Conservation (phyloP, 2,329 filamentous ascomycete genomes). For the Colletotrichum sojae region DNA sequence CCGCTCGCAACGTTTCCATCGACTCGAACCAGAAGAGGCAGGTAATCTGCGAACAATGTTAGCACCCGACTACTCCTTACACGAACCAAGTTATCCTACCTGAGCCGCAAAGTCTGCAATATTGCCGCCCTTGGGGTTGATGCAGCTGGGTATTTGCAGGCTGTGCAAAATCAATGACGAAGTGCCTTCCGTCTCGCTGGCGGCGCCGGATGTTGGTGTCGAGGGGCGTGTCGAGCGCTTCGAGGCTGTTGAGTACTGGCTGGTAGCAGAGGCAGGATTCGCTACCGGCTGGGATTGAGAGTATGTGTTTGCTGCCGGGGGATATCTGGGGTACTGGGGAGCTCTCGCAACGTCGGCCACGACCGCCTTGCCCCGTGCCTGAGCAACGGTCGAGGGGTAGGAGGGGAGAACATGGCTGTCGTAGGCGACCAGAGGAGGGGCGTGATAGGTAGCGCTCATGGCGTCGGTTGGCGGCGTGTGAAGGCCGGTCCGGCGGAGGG, state of each 20-base stretch:
- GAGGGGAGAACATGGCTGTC: slow-evolving; percentile 60
- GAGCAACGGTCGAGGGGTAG: slow-evolving; percentile 54
- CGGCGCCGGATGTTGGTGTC: slow-evolving; percentile 53
- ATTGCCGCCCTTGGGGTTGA: slow-evolving; percentile 82
- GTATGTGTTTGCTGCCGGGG: slow-evolving; percentile 42
- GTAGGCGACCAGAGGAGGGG: slow-evolving; percentile 61
- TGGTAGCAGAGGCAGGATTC: slow-evolving; percentile 39
- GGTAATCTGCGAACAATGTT: slow-evolving; percentile 75
- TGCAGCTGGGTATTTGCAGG: slow-evolving; percentile 81
- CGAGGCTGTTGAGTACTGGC: slow-evolving; percentile 45
- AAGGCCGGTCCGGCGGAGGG: slow-evolving; percentile 56
- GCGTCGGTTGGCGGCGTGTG: slow-evolving; percentile 66
- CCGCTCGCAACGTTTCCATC: slow-evolving; percentile 81
- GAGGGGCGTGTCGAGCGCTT: slow-evolving; percentile 53
- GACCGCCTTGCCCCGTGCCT: slow-evolving; percentile 50
- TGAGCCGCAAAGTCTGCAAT: slow-evolving; percentile 87
- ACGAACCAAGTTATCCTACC: slow-evolving; percentile 62
- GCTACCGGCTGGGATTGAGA: slow-evolving; percentile 38
- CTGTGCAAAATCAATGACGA: slow-evolving; percentile 68
- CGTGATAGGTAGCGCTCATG: slow-evolving; percentile 68
- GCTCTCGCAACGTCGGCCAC: slow-evolving; percentile 51
- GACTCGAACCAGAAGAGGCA: slow-evolving; percentile 99
- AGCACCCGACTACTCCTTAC: slow-evolving; percentile 26
- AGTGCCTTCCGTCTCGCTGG: slow-evolving; percentile 49
- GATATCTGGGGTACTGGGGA: slow-evolving; percentile 51